Evolutionary conservation across 202 grass and related monocot species (phyloP), one percentile per base, ranked within the genome.

Genomic region (Musa balbisiana): DNA sequence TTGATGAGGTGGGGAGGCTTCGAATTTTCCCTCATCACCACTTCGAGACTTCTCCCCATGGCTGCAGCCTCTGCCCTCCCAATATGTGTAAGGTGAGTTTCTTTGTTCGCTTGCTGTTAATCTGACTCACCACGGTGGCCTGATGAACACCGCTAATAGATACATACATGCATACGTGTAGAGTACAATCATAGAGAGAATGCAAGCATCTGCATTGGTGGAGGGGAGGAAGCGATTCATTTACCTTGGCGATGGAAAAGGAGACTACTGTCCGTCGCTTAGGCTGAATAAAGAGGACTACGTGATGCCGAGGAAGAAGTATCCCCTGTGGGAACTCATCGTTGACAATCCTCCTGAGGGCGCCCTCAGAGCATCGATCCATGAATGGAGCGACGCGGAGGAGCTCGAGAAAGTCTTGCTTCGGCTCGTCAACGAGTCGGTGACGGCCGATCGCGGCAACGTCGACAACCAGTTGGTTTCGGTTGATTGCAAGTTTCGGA

Each of bases 21-120:
- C 74, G 15, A 27, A 71, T 86, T 27, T 82, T 56, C 50, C 79
- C 84, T 77, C 64, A 75, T 62, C 73, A 74, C 73, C 74, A 82
- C 10, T 67, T 64, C 72, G 51, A 67, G 17, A 24, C 55, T 19
- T 69, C 53, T 8, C 50, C 84, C 73, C 80, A 86, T 79, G 68
- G 69, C 26, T 86, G 84, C 62, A 54, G 53, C 12, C 69, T 86
- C 27, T 86, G 79, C 69, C 80, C 84, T 54, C 75, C 80, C 22
- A 86, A 79, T 69, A 63, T 86, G 75, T 86, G 84, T 33, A 86
- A 86, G 84, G 84, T 86, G 74, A 52, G 51, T 84, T 5, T 78
- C 22, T 19, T 17, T 27, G 27, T 27, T n/a, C 9, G 17, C 58
- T 22, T 60, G 56, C 56, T 60, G 17, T 19, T 5, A 9, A 9